Percentiles rank a stretch among this genome's conserved stretches.
Conservation (phyloP, 2,329 filamentous ascomycete species). For the Ploettnerulaceae sp. region DNA sequence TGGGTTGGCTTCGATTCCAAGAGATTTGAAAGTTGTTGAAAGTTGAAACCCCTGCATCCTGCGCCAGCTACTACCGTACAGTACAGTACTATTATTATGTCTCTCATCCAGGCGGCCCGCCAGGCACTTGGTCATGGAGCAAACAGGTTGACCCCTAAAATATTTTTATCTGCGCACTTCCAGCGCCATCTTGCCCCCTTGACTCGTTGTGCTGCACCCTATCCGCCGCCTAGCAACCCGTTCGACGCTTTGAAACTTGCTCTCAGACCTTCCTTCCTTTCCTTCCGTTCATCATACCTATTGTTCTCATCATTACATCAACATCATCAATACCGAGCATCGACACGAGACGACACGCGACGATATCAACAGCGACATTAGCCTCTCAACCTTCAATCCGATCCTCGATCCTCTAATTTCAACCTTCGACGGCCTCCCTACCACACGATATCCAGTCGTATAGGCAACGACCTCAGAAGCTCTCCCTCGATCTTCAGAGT, state of each 20-base stretch:
- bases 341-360: too few relatives aligned
- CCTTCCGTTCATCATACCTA: neutral
- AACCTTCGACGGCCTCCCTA: neutral
- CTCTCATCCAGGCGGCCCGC: neutral
- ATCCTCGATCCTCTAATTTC: neutral
- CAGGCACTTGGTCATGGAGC: neutral
- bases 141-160: neutral
- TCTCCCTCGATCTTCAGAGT: too few relatives aligned
- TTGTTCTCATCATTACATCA: neutral
- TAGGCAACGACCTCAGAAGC: constrained; percentile 15
- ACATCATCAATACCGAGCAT: neutral
- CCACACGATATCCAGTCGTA: constrained; percentile 1
- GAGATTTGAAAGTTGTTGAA: too few relatives aligned
- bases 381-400: neutral
- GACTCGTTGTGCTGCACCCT: neutral
- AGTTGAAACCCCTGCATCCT: too few relatives aligned
- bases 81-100: neutral
- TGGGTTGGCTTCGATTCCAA: neutral
- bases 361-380: neutral
- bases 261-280: neutral
- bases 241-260: neutral
- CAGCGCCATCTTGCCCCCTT: neutral
- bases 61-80: neutral
- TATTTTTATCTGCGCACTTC: neutral
- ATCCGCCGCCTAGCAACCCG: constrained; percentile 2